phyloP scores from a whole-genome alignment of 164 flowering plant species.

The Chloranthus sessilifolius region DNA sequence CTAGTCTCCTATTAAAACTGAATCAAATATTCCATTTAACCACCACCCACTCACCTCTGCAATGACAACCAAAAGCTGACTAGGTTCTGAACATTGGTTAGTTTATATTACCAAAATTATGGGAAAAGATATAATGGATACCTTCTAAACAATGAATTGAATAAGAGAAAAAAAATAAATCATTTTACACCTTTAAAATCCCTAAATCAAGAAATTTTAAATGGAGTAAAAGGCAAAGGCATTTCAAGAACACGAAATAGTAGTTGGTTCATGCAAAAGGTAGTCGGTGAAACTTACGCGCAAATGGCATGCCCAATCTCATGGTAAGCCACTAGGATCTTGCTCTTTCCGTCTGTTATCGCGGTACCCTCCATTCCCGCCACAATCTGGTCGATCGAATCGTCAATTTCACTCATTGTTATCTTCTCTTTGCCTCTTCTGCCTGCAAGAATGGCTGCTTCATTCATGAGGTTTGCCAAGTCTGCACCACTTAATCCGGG shows the following conservation, averaged over 20 bases:
- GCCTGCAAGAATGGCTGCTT: conserved; percentile 81
- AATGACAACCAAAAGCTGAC: no score
- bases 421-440: conserved; percentile 62
- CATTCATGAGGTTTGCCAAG: conserved; percentile 75
- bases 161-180: no score
- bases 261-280: no score
- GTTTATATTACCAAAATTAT: no score
- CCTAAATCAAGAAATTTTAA: no score
- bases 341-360: conserved; percentile 81
- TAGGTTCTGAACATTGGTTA: no score
- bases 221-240: not conserved
- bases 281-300: conserved; percentile 39
- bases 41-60: no score
- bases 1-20: no score
- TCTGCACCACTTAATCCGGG: conserved; percentile 84
- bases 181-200: no score
- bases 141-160: no score
- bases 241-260: not conserved
- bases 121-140: no score
- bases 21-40: no score
- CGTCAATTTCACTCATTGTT: conserved; percentile 55
- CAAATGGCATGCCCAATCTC: conserved; percentile 72
- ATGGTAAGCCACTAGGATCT: conserved; percentile 71
- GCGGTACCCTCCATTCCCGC: conserved; percentile 81
- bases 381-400: conserved; percentile 65